Percentiles rank a stretch among this genome's conserved stretches.
Evolutionary conservation across 2,329 filamentous ascomycete species (phyloP).

Genomic region (Furcasterigmium furcatum): DNA sequence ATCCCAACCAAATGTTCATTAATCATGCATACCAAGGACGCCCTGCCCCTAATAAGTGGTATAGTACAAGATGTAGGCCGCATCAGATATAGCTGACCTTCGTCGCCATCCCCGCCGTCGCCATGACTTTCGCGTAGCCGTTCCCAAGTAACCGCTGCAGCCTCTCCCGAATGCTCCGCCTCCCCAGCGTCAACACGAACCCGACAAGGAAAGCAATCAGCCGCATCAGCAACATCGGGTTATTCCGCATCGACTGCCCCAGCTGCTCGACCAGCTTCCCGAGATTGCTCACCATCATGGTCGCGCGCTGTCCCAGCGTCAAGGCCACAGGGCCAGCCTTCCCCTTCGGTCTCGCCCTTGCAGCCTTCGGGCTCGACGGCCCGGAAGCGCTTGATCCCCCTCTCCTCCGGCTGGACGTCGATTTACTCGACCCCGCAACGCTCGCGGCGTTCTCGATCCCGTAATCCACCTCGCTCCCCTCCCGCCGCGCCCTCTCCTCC

Average conservation of each 20-base stretch:
- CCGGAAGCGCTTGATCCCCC: slow-evolving; percentile 28
- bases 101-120: slow-evolving; percentile 91
- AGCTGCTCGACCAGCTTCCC: slow-evolving; percentile 48
- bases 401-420: slow-evolving; percentile 19
- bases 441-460: slow-evolving; percentile 58
- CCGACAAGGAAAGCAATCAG: slow-evolving; percentile 78
- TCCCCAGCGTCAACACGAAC: slow-evolving; percentile 72
- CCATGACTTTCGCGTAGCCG: slow-evolving; percentile 77
- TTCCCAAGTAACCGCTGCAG: slow-evolving; percentile 65
- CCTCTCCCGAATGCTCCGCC: slow-evolving; percentile 71
- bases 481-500: slow-evolving; percentile 47
- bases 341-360: slow-evolving; percentile 20
- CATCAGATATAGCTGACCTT: slow-evolving; percentile 92
- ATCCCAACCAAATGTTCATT: no score
- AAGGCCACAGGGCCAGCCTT: slow-evolving; percentile 25
- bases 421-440: slow-evolving; percentile 28
- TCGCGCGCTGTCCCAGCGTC: slow-evolving; percentile 45
- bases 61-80: no score
- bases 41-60: no score
- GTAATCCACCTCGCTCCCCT: slow-evolving; percentile 63
- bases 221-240: slow-evolving; percentile 53
- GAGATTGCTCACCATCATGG: slow-evolving; percentile 50
- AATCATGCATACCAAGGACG: no score
- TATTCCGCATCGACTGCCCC: slow-evolving; percentile 47
- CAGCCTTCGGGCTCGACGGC: slow-evolving; percentile 18